Percentiles rank a stretch among this genome's conserved stretches.
Conservation (phyloP, 176 grass and related monocot genomes). For the Eragrostis nindensis region DNA sequence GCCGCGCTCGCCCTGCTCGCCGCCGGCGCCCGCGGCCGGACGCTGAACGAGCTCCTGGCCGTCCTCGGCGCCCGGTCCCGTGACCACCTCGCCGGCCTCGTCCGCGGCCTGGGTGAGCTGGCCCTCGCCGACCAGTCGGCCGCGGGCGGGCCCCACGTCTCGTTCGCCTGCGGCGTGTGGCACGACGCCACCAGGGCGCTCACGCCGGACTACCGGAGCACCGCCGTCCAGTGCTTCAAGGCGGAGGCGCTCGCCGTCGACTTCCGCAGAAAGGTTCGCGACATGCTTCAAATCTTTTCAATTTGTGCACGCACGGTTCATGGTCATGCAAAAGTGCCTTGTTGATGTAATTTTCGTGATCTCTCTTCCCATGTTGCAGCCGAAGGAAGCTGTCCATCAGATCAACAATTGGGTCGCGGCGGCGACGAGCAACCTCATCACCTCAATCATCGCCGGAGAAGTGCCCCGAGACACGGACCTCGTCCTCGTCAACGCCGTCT, state of each 20-base stretch:
- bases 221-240: neutral
- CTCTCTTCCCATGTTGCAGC: neutral
- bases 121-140: neutral
- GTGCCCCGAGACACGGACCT: accelerated
- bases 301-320: too few relatives aligned
- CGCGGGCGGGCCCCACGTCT: neutral
- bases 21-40: neutral
- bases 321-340: too few relatives aligned
- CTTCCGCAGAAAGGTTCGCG: neutral
- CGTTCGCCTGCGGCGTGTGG: constrained; percentile 22
- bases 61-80: constrained; percentile 5
- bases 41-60: neutral
- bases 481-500: constrained; percentile 38
- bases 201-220: neutral
- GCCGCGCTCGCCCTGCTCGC: neutral
- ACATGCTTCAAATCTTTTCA: too few relatives aligned
- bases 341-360: too few relatives aligned
- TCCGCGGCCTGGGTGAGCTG: neutral
- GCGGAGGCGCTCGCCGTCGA: constrained; percentile 18
- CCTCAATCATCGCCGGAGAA: neutral
- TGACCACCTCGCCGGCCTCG: neutral
- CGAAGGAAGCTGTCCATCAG: neutral
- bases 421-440: neutral
- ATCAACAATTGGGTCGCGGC: constrained; percentile 1
- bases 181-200: constrained; percentile 2